Evolutionary conservation across 202 grass and related monocot genomes (phyloP).

Genomic region (Hordeum pubiflorum): DNA sequence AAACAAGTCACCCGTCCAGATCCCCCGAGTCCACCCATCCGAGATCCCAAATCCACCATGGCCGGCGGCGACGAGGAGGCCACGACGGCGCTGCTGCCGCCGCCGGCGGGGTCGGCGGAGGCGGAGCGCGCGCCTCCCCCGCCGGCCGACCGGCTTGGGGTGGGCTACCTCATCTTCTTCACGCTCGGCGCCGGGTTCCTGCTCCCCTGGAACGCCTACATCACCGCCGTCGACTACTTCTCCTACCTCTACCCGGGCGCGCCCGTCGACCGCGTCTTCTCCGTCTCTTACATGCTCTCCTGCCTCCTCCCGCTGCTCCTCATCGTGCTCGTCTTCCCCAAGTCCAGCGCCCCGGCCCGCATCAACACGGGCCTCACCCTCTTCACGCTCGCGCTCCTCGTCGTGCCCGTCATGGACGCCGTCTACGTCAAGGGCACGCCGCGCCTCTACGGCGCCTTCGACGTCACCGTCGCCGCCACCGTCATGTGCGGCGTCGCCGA

Average conservation of each 20-base stretch:
- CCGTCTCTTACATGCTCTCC: slow-evolving; percentile 67
- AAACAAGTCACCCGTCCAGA: background rate
- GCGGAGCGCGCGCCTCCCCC: background rate
- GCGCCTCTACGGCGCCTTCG: slow-evolving; percentile 46
- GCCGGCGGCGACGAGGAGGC: slow-evolving; percentile 34
- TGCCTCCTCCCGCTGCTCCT: slow-evolving; percentile 46
- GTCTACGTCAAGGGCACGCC: slow-evolving; percentile 53
- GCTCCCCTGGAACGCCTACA: slow-evolving; percentile 92
- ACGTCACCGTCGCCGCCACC: slow-evolving; percentile 58
- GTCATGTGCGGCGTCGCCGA: slow-evolving; percentile 53
- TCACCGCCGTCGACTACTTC: slow-evolving; percentile 97
- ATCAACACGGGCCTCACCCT: slow-evolving; percentile 68
- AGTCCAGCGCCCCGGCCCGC: slow-evolving; percentile 42
- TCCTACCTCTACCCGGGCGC: slow-evolving; percentile 69
- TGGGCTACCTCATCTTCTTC: slow-evolving; percentile 82
- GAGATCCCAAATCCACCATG: slow-evolving; percentile 6
- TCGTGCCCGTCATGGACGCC: slow-evolving; percentile 71
- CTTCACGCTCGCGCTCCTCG: slow-evolving; percentile 56
- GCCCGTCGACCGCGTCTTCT: slow-evolving; percentile 75
- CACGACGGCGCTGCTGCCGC: slow-evolving; percentile 16
- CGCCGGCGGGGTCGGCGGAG: background rate
- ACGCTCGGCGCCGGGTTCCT: slow-evolving; percentile 68
- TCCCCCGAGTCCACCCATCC: background rate
- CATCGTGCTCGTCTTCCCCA: slow-evolving; percentile 66
- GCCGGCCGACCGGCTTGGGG: slow-evolving; percentile 34